phyloP scores from a whole-genome alignment of 2,329 filamentous ascomycete species.

The Beauveria sp. region DNA sequence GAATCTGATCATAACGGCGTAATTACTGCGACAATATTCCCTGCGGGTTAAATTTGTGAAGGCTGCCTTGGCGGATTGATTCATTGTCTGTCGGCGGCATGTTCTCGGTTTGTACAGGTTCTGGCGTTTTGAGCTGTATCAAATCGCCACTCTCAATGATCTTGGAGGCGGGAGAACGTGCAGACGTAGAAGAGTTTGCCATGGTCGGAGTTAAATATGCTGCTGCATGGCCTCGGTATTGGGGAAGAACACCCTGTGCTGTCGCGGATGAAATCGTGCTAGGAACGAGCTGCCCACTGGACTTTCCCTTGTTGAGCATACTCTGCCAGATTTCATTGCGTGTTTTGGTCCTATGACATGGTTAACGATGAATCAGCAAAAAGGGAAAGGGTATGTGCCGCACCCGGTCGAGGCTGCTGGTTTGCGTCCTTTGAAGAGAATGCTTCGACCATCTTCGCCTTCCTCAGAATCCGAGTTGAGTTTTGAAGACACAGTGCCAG shows the following conservation, averaged over 20 bases:
- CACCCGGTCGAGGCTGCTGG: constrained; percentile 23
- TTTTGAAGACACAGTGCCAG: constrained; percentile 12
- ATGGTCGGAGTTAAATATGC: constrained; percentile 40
- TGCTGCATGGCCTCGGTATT: constrained; percentile 44
- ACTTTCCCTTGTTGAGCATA: constrained; percentile 44
- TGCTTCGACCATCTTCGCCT: constrained; percentile 25
- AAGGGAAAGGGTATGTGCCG: constrained; percentile 11
- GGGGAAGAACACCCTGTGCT: constrained; percentile 45
- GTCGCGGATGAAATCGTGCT: constrained; percentile 45
- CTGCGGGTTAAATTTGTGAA: constrained; percentile 10
- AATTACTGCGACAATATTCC: constrained; percentile 8
- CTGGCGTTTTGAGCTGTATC: constrained; percentile 10
- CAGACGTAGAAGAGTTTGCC: constrained; percentile 28
- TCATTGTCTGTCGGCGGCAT: constrained; percentile 26
- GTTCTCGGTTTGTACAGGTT: constrained; percentile 30
- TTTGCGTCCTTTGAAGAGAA: constrained; percentile 32
- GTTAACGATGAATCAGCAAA: background rate
- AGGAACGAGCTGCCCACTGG: constrained; percentile 37
- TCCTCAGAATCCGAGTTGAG: constrained; percentile 23
- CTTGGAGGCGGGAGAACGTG: constrained; percentile 23
- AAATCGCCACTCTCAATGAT: constrained; percentile 17
- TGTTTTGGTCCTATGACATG: constrained; percentile 28
- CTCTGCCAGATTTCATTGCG: constrained; percentile 40
- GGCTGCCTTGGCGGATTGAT: constrained; percentile 9
- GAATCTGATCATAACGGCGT: constrained; percentile 7